Evolutionary conservation across 768 basidiomycete species (phyloP), one percentile per base, ranked within the genome.

Genomic region (Suillus subluteus): DNA sequence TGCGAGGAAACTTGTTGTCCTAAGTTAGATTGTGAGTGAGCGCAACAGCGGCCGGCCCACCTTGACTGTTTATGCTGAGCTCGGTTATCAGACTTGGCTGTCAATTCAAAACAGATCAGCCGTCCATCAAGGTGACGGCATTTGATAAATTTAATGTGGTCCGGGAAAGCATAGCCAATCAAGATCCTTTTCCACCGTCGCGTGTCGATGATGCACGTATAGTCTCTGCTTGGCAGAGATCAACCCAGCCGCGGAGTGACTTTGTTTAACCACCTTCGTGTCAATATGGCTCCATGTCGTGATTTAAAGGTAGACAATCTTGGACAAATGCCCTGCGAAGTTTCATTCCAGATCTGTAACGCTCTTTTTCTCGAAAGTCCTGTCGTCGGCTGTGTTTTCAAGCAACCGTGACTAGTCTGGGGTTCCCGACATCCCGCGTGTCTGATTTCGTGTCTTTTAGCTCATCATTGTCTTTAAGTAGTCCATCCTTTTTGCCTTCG

Each of bases 251-350:
- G 21, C 41, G 26, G 43, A 43, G 23, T 44, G 26, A 23, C 23
- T 30, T 18, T 40, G 40, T 26, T 64, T 15, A 4, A 64, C 16
- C 50, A 55, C 15, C 35, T 63, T 64, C 43, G 26, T 11, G n/a
- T 62, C 66, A 66, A 38, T 38, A 38, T 38, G 37, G 26, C 62
- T 41, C 32, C 30, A 55, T 61, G 58, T 37, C 41, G 32, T 38
- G 6, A 55, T 55, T 32, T 21, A 55, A 21, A 35, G 18, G 9
- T 32, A 4, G 23, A 23, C 56, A 44, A 41, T 63, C 35, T 30
- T 48, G 41, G 26, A 16, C 23, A 52, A 54, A 30, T 1, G 8
- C 52, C 62, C 38, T 40, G 46, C 38, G n/a, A 52, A 52, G 18
- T 21, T 40, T 37, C 43, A 41, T 43, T 41, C 41, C 12, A 54